Evolutionary conservation across 352 stramenopile genomes (phyloP).

Genomic region (Globisporangium cystogenes): DNA sequence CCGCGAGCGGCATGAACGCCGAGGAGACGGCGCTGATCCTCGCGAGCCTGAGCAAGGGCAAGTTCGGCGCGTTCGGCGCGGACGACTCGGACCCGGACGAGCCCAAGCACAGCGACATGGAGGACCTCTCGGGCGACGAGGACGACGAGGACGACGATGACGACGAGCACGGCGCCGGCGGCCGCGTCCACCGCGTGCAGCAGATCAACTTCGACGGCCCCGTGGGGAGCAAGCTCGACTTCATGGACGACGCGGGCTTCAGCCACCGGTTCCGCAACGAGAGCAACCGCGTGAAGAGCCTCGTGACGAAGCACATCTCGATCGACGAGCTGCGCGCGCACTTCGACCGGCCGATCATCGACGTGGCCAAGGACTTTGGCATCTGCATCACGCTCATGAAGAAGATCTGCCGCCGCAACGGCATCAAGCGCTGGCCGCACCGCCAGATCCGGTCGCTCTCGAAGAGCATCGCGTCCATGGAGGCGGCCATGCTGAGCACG

Average conservation of each 20-base stretch:
- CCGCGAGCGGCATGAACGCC: conserved; percentile 40
- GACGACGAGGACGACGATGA: conserved; percentile 39
- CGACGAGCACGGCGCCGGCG: conserved; percentile 13
- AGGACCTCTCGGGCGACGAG: conserved; percentile 23
- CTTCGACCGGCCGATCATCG: conserved; percentile 85
- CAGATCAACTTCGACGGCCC: conserved; percentile 73
- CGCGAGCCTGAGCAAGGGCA: conserved; percentile 72
- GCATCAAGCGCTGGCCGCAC: conserved; percentile 68
- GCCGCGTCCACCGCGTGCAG: conserved; percentile 49
- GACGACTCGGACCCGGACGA: conserved; percentile 19
- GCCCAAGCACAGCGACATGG: conserved; percentile 49
- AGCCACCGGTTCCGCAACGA: conserved; percentile 76
- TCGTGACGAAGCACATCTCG: conserved; percentile 86
- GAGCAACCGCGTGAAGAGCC: conserved; percentile 84
- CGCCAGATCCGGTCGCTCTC: conserved; percentile 74
- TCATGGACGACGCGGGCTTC: conserved; percentile 66
- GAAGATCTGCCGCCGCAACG: conserved; percentile 65
- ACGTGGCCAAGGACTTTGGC: conserved; percentile 87
- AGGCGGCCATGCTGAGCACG: conserved; percentile 82
- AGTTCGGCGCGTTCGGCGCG: conserved; percentile 15
- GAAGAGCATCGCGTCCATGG: conserved; percentile 87
- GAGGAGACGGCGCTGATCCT: conserved; percentile 87
- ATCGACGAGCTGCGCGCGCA: conserved; percentile 81
- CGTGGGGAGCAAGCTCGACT: conserved; percentile 68
- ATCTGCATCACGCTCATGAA: conserved; percentile 91